A percentile compares a stretch with the other conserved stretches of the same genome.
These are phyloP conservation scores for Spergularia azorica DNA, from an alignment of 179 eudicot species.

Conservation along the genomic window DNA sequence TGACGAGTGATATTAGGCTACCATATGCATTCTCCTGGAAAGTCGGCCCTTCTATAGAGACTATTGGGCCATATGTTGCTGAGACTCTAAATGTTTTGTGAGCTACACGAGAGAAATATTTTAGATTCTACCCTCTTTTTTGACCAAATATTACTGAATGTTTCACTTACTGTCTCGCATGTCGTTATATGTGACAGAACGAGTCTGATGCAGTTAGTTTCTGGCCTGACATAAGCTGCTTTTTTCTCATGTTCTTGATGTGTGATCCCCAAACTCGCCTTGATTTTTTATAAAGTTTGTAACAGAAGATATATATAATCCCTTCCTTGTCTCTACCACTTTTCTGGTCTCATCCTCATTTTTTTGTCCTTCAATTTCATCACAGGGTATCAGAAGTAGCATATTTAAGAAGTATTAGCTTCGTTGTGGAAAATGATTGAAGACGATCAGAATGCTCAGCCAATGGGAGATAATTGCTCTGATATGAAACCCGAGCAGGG, in stretches of 20 bases:
- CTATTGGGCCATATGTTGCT: neutral
- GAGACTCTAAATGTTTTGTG: neutral
- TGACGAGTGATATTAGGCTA: neutral
- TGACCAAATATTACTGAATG: neutral
- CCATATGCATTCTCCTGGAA: neutral
- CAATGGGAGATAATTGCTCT: constrained; percentile 12
- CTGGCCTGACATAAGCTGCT: neutral
- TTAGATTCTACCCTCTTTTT: too few species aligned
- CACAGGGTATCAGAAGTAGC: too few species aligned
- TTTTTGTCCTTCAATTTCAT: neutral
- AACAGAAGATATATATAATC: neutral
- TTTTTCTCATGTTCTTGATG: too few species aligned
- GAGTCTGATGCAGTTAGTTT: neutral
- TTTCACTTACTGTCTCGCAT: neutral
- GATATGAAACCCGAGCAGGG: neutral
- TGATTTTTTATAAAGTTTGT: neutral
- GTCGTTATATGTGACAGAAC: neutral
- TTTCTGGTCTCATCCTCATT: neutral
- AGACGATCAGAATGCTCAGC: constrained; percentile 36
- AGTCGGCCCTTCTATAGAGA: neutral
- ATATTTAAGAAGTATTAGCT: constrained; percentile 2
- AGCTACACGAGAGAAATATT: too few species aligned
- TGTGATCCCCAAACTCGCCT: neutral
- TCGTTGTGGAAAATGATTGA: constrained; percentile 24
- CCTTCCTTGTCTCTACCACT: neutral